These are phyloP conservation scores for Sungouiella blattae DNA, from an alignment of 805 yeast species.

Conservation along the genomic window DNA sequence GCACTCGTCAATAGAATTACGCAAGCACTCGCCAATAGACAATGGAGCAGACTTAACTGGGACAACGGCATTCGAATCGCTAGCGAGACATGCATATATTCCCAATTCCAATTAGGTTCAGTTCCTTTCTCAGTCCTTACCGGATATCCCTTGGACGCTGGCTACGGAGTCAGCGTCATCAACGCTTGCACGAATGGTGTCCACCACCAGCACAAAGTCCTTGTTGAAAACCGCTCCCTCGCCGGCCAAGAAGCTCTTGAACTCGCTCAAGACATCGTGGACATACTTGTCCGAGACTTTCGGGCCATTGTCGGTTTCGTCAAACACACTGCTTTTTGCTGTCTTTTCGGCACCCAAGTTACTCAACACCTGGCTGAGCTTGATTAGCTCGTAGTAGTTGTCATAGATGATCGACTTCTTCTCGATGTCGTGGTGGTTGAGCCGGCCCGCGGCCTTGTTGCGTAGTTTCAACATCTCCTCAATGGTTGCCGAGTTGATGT, in stretches of 20 bases:
- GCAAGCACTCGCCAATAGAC: no score
- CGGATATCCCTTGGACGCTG: slow-evolving; percentile 9
- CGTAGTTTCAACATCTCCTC: slow-evolving; percentile 12
- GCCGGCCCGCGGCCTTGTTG: slow-evolving; percentile 29
- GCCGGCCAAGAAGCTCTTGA: slow-evolving; percentile 5
- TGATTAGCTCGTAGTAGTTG: slow-evolving; percentile 70
- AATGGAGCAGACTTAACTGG: no score
- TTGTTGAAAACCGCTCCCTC: slow-evolving; percentile 14
- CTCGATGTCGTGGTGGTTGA: slow-evolving; percentile 54
- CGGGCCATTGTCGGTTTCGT: not conserved
- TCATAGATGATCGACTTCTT: slow-evolving; percentile 72
- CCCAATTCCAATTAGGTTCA: no score
- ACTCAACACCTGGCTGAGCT: slow-evolving; percentile 54
- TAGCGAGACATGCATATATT: no score
- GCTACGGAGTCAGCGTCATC: slow-evolving; percentile 12
- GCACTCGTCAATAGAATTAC: no score
- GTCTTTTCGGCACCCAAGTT: slow-evolving; percentile 5
- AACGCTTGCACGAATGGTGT: slow-evolving; percentile 1
- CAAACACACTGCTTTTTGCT: not conserved
- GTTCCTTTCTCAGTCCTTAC: no score
- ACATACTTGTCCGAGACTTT: slow-evolving; percentile 7
- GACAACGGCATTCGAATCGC: no score
- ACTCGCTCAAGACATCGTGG: slow-evolving; percentile 7
- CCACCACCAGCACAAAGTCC: slow-evolving; percentile 12
- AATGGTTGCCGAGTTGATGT: slow-evolving; percentile 7